phyloP scores from a whole-genome alignment of 1,139 yeast genomes.

The Yamadazyma pseudoaaseri region DNA sequence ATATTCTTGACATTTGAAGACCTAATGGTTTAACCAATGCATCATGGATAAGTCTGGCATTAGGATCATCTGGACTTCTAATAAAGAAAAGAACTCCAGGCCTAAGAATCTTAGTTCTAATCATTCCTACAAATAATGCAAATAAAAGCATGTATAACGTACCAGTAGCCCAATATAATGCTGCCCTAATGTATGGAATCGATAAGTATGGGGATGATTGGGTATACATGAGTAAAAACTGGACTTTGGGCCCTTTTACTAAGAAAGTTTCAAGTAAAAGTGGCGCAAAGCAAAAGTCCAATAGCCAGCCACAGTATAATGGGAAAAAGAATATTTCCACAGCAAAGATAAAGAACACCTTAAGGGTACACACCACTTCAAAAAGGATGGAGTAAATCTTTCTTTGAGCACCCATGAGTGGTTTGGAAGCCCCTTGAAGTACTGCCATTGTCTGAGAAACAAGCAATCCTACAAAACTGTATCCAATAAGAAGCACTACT shows the following conservation, averaged over 20 bases:
- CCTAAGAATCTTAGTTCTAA: slow-evolving; percentile 68
- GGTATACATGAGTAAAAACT: slow-evolving; percentile 22
- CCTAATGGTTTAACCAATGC: slow-evolving; percentile 75
- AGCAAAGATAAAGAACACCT: slow-evolving; percentile 72
- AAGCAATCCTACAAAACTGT: slow-evolving; percentile 26
- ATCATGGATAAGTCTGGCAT: slow-evolving; percentile 84
- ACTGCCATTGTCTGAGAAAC: slow-evolving; percentile 36
- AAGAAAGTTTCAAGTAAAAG: slow-evolving; percentile 29
- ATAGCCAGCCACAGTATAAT: slow-evolving; percentile 74
- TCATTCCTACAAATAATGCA: slow-evolving; percentile 85
- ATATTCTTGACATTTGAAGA: slow-evolving; percentile 72
- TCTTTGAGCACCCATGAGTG: slow-evolving; percentile 50
- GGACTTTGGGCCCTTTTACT: slow-evolving; percentile 2
- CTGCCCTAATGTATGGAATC: slow-evolving; percentile 20
- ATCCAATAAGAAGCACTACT: slow-evolving; percentile 35
- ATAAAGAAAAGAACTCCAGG: slow-evolving; percentile 90
- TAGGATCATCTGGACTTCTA: slow-evolving; percentile 92
- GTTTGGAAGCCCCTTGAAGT: slow-evolving; percentile 35
- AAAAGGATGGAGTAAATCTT: slow-evolving; percentile 50
- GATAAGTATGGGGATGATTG: slow-evolving; percentile 22
- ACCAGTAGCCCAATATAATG: slow-evolving; percentile 70
- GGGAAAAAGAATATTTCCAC: slow-evolving; percentile 86
- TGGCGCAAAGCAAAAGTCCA: slow-evolving; percentile 70
- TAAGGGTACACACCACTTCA: slow-evolving; percentile 56
- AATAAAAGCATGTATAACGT: slow-evolving; percentile 84